A percentile compares a stretch with the other conserved stretches of the same genome.
These are phyloP conservation scores for Alternaria longipes DNA, from an alignment of 2,329 filamentous ascomycete genomes.

Conservation along the genomic window DNA sequence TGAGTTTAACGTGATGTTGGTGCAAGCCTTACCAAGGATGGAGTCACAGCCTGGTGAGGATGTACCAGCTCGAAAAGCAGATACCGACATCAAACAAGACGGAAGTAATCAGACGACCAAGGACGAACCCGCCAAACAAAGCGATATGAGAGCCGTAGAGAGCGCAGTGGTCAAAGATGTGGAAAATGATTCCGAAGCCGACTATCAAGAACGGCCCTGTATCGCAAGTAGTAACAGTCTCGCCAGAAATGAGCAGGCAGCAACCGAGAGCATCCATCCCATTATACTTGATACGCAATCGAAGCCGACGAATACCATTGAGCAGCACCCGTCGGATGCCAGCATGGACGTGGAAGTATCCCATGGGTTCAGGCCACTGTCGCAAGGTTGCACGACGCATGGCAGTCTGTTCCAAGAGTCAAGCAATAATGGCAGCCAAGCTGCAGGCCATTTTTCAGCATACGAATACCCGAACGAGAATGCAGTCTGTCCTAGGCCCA, in stretches of 20 bases:
- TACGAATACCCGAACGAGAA: not conserved
- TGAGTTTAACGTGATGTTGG: not conserved
- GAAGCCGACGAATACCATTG: not conserved
- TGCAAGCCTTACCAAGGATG: not conserved
- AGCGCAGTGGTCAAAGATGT: not conserved
- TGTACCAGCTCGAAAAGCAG: not conserved
- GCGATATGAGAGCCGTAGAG: not conserved
- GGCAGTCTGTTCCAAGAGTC: not conserved
- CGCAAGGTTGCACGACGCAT: not conserved
- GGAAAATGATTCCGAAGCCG: not conserved
- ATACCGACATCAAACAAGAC: not conserved
- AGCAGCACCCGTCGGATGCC: not conserved
- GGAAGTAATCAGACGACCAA: not conserved
- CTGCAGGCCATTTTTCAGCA: not conserved
- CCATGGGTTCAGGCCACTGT: not conserved
- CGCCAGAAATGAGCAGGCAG: not conserved
- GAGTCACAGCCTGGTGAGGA: not conserved
- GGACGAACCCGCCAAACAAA: not conserved
- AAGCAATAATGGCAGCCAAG: not conserved
- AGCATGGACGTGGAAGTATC: not conserved
- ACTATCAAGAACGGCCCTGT: not conserved
- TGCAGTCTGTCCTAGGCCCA: conserved; percentile 20
- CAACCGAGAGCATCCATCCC: not conserved
- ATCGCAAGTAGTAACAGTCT: not conserved
- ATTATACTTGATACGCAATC: not conserved